phyloP scores from a whole-genome alignment of 2,329 filamentous ascomycete species.

The Bretziella fagacearum region DNA sequence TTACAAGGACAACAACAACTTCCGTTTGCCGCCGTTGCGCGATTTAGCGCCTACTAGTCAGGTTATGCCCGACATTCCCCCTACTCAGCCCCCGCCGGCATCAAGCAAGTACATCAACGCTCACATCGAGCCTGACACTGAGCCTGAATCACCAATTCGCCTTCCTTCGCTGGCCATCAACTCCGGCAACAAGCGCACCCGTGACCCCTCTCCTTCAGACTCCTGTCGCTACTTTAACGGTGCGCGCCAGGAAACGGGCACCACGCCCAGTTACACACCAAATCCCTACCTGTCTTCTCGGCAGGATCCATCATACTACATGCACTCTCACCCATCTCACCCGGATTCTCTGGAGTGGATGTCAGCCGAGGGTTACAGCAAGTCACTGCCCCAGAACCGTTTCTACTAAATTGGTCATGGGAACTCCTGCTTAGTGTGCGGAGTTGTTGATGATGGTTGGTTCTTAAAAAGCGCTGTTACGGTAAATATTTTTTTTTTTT shows the following conservation, averaged over 20 bases:
- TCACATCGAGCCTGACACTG: constrained; percentile 4
- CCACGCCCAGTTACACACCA: neutral
- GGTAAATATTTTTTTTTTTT: too few species aligned
- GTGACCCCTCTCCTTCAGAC: constrained; percentile 5
- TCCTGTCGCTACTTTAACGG: constrained; percentile 1
- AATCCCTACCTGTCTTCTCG: neutral
- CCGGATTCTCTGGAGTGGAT: too few species aligned
- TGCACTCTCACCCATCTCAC: too few species aligned
- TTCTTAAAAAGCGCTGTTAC: too few species aligned
- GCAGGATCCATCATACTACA: neutral
- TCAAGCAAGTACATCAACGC: constrained; percentile 2
- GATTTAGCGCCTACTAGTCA: constrained; percentile 1
- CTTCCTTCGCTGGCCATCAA: neutral
- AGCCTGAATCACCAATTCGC: neutral
- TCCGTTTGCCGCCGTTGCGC: neutral
- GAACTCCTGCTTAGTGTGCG: too few species aligned
- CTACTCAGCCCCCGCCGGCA: neutral
- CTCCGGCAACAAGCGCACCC: constrained; percentile 2
- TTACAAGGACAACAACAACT: neutral
- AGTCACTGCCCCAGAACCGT: too few species aligned
- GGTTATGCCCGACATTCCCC: constrained; percentile 7
- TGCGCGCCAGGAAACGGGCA: neutral
- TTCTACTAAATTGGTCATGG: too few species aligned
- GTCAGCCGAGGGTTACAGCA: too few species aligned
- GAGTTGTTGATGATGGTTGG: too few species aligned